These are phyloP conservation scores for Penicillium sp. DNA, from an alignment of 2,329 filamentous ascomycete species.

Conservation along the genomic window DNA sequence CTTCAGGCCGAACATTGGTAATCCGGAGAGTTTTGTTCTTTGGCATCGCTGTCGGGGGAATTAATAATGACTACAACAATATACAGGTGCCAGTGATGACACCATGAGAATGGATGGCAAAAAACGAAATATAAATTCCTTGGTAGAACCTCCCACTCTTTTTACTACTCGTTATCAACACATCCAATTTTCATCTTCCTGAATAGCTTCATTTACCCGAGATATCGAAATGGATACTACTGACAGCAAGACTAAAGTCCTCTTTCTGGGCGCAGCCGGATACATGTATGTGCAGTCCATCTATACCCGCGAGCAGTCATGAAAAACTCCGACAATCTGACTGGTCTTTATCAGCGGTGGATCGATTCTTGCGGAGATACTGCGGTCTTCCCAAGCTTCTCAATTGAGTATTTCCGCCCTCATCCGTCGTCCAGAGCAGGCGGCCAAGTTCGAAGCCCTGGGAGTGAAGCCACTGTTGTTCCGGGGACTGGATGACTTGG, in stretches of 20 bases:
- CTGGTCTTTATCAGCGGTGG: neutral
- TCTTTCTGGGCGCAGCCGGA: constrained; percentile 1
- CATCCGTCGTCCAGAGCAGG: constrained; percentile 12
- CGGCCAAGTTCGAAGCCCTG: neutral
- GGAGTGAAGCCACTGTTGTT: constrained; percentile 16
- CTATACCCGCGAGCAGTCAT: neutral
- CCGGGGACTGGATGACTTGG: constrained; percentile 18
- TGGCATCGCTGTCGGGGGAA: neutral
- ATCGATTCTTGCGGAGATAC: neutral
- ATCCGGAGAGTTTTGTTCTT: constrained; percentile 3
- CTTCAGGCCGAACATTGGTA: constrained; percentile 4
- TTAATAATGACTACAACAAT: no score
- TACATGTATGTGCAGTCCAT: constrained; percentile 2
- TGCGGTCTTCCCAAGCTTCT: neutral
- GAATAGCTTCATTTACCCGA: no score
- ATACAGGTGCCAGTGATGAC: no score
- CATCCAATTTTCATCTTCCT: no score
- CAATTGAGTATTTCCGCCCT: constrained; percentile 11
- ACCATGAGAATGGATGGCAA: neutral
- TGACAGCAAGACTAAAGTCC: neutral
- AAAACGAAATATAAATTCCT: neutral
- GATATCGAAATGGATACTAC: neutral
- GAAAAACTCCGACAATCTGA: neutral
- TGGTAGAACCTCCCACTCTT: neutral
- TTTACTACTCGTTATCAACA: no score